A percentile compares a stretch with the other conserved stretches of the same genome.
Conservation (phyloP, 805 yeast species). For the Hagleromyces aurorensis region DNA sequence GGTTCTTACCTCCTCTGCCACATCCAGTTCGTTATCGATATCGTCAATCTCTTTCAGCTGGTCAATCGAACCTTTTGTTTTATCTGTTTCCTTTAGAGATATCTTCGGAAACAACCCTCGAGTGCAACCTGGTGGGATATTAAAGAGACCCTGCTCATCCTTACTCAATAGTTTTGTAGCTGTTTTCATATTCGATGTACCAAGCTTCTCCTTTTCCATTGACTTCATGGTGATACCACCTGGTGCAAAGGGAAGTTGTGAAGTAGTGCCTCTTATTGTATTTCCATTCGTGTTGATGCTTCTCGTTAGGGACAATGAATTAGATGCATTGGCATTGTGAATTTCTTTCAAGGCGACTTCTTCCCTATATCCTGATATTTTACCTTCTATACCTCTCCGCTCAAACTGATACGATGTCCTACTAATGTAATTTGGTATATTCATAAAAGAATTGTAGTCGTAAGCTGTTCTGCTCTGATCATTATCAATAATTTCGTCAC, state of each 20-base stretch:
- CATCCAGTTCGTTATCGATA: conserved; percentile 30
- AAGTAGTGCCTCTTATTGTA: conserved; percentile 59
- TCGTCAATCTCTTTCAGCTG: conserved; percentile 22
- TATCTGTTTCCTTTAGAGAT: conserved; percentile 7
- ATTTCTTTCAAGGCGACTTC: conserved; percentile 43
- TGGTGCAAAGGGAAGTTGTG: conserved; percentile 83
- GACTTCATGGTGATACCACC: conserved; percentile 57
- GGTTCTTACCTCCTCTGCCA: conserved; percentile 39
- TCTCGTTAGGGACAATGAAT: conserved; percentile 67
- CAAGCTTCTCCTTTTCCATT: conserved; percentile 13
- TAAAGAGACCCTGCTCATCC: conserved; percentile 69
- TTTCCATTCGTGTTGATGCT: conserved; percentile 55
- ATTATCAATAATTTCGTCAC: conserved; percentile 4
- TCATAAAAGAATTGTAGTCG: conserved; percentile 40
- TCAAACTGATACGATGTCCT: conserved; percentile 62
- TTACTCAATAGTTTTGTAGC: conserved; percentile 43
- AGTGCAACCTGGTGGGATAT: conserved; percentile 71
- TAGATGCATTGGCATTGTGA: conserved; percentile 47
- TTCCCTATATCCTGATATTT: conserved; percentile 55
- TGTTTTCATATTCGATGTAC: conserved; percentile 17
- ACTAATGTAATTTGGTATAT: conserved; percentile 51
- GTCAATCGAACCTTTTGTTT: conserved; percentile 13
- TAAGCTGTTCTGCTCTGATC: conserved; percentile 8
- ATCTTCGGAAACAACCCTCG: conserved; percentile 49
- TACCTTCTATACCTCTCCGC: conserved; percentile 70